phyloP scores from a whole-genome alignment of 768 basidiomycete species.

The Mycena maculata region DNA sequence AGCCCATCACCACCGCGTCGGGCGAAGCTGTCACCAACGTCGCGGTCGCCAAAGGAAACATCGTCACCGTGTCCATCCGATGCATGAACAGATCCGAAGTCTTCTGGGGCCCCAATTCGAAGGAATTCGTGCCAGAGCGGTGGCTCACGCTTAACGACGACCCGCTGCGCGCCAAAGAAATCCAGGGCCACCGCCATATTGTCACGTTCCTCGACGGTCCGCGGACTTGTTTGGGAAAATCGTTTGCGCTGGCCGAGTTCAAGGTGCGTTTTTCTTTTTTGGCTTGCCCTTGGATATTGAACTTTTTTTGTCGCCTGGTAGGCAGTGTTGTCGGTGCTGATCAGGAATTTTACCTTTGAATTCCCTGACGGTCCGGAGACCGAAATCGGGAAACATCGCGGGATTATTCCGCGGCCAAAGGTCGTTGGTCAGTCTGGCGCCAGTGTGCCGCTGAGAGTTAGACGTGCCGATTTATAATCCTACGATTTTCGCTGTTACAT shows the following conservation, averaged over 20 bases:
- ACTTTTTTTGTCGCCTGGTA: neutral
- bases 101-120: conserved; percentile 59
- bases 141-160: conserved; percentile 51
- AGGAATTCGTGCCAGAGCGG: conserved; percentile 55
- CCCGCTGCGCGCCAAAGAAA: conserved; percentile 42
- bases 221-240: conserved; percentile 57
- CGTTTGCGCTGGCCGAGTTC: conserved; percentile 52
- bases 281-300: neutral
- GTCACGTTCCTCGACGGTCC: conserved; percentile 60
- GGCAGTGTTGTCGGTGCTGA: conserved; percentile 45
- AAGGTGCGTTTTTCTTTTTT: conserved; percentile 9
- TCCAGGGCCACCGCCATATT: conserved; percentile 53
- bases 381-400: conserved; percentile 35
- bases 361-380: conserved; percentile 43
- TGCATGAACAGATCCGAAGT: conserved; percentile 53
- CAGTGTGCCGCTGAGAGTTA: conserved; percentile 19
- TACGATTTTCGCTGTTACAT: too few species aligned
- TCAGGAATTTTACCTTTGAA: conserved; percentile 43
- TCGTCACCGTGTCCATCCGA: conserved; percentile 54
- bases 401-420: conserved; percentile 33
- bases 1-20: conserved; percentile 44
- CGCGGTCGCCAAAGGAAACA: conserved; percentile 51
- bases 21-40: conserved; percentile 47
- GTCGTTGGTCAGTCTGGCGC: conserved; percentile 27
- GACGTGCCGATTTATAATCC: conserved; percentile 13